Evolutionary conservation across 371 early-diverging fungal genomes (phyloP).

Genomic region (Mortierella sp.): DNA sequence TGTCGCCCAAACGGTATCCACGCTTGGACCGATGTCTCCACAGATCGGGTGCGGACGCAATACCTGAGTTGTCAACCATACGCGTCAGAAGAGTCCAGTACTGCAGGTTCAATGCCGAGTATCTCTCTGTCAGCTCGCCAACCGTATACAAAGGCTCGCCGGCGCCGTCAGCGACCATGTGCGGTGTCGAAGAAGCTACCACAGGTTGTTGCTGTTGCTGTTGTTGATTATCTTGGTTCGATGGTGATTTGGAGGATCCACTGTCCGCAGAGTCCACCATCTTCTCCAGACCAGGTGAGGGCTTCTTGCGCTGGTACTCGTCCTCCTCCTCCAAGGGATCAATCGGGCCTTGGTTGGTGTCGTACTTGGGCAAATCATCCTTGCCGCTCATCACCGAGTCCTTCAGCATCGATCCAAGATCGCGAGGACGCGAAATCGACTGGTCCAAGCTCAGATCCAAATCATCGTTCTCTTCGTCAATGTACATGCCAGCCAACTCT

Average conservation of each 20-base stretch:
- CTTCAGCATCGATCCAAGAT: conserved; percentile 45
- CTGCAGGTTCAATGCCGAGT: conserved; percentile 64
- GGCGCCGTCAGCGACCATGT: conserved; percentile 40
- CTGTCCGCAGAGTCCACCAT: not conserved
- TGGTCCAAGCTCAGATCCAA: conserved; percentile 53
- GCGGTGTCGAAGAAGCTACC: conserved; percentile 50
- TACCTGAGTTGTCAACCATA: conserved; percentile 63
- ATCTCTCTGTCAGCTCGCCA: conserved; percentile 55
- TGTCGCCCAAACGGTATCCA: conserved; percentile 52
- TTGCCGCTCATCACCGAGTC: conserved; percentile 30
- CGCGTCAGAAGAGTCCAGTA: conserved; percentile 67
- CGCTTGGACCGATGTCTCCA: conserved; percentile 60
- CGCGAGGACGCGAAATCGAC: conserved; percentile 43
- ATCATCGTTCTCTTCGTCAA: conserved; percentile 56
- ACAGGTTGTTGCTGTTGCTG: conserved; percentile 8
- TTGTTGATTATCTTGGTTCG: too few species aligned
- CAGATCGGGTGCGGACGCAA: conserved; percentile 54
- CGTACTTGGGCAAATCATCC: not conserved
- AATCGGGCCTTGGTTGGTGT: conserved; percentile 3
- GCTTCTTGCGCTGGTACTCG: conserved; percentile 26
- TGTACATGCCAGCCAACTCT: conserved; percentile 57
- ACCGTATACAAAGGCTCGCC: conserved; percentile 43
- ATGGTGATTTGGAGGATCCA: not conserved
- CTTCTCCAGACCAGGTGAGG: conserved; percentile 10
- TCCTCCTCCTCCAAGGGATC: conserved; percentile 37